These are phyloP conservation scores for Biscogniauxia marginata DNA, from an alignment of 2,329 filamentous ascomycete genomes.

Conservation along the genomic window DNA sequence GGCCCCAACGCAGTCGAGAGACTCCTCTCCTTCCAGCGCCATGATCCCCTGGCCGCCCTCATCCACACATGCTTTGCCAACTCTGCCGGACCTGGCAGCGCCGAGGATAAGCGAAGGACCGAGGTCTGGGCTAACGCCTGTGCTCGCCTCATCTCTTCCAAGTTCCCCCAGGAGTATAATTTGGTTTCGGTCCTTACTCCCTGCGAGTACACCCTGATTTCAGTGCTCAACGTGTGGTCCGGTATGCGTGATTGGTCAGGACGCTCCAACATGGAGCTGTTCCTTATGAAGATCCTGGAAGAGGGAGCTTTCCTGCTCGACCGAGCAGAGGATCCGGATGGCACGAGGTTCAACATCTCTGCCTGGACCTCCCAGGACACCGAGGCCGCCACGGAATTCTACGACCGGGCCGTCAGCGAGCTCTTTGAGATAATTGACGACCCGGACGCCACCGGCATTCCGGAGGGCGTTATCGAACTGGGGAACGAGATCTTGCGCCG, in stretches of 20 bases:
- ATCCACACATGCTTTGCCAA: conserved; percentile 89
- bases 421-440: conserved; percentile 87
- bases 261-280: conserved; percentile 86
- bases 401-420: conserved; percentile 74
- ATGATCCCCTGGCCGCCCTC: conserved; percentile 80
- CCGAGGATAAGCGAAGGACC: conserved; percentile 75
- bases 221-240: conserved; percentile 85
- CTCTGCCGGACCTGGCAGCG: conserved; percentile 76
- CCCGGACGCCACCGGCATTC: conserved; percentile 79
- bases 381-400: conserved; percentile 83
- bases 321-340: conserved; percentile 75
- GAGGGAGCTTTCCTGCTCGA: conserved; percentile 90
- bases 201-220: conserved; percentile 77
- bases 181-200: conserved; percentile 35
- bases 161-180: conserved; percentile 42
- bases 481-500: conserved; percentile 80
- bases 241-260: conserved; percentile 87
- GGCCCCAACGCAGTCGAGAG: conserved; percentile 71
- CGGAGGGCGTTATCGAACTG: conserved; percentile 79
- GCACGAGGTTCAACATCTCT: conserved; percentile 68
- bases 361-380: conserved; percentile 76
- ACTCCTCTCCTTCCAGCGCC: conserved; percentile 82
- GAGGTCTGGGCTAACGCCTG: conserved; percentile 88
- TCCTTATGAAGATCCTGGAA: conserved; percentile 90
- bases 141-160: conserved; percentile 76